A percentile compares a stretch with the other conserved stretches of the same genome.
These are phyloP conservation scores for Salix purpurea DNA, from an alignment of 345 rosid genomes.

Conservation along the genomic window DNA sequence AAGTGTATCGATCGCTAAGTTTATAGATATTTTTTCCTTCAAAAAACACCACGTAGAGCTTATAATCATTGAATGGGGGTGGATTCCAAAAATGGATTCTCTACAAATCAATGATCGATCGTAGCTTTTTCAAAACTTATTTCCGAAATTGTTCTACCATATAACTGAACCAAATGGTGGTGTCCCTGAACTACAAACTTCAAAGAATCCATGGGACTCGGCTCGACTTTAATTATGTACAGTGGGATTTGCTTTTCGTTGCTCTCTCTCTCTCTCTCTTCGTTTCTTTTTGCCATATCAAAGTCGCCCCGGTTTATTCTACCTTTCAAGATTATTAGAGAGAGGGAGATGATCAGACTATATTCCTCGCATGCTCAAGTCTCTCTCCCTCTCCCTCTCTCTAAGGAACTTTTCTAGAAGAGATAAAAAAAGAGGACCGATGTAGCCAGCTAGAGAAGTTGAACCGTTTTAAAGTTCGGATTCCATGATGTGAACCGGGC, in stretches of 20 bases:
- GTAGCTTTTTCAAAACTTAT: too few relatives aligned
- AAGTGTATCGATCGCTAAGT: too few relatives aligned
- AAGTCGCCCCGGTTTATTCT: neutral
- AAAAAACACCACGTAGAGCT: too few relatives aligned
- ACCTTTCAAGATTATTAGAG: neutral
- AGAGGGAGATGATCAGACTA: neutral
- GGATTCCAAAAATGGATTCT: too few relatives aligned
- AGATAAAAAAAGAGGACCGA: neutral
- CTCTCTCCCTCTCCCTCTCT: too few relatives aligned
- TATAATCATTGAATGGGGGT: too few relatives aligned
- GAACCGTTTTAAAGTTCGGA: neutral
- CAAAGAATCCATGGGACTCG: neutral
- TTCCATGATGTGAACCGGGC: neutral
- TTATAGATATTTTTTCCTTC: too few relatives aligned
- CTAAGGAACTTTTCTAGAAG: too few relatives aligned
- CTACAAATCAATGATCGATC: too few relatives aligned
- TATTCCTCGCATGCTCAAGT: neutral
- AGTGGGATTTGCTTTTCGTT: neutral
- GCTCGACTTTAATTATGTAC: neutral
- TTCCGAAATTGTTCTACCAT: too few relatives aligned
- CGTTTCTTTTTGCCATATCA: neutral
- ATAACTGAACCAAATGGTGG: too few relatives aligned
- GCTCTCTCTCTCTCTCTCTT: neutral
- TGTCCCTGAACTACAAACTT: neutral
- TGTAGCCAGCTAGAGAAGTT: neutral